These are phyloP conservation scores for Rutidosis leptorrhynchoides DNA, from an alignment of 129 eudicot genomes.

Conservation along the genomic window DNA sequence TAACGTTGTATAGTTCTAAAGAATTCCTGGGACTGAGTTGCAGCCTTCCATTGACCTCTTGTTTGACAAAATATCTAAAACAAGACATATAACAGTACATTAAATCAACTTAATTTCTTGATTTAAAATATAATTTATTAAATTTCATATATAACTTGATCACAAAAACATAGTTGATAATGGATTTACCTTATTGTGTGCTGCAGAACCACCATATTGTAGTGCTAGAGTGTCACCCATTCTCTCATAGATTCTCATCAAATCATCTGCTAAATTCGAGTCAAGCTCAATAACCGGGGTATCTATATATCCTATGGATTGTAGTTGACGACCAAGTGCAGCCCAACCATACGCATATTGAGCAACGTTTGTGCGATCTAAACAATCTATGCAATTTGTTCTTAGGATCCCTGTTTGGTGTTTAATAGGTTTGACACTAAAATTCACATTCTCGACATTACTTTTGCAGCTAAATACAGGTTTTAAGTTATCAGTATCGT, in stretches of 20 bases:
- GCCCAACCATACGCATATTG: conserved; percentile 92
- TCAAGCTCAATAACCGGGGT: conserved; percentile 53
- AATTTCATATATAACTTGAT: neutral
- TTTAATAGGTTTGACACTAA: conserved; percentile 38
- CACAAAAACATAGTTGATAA: conserved; percentile 2
- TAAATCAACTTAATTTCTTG: neutral
- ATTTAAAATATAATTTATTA: neutral
- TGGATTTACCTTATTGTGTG: conserved; percentile 88
- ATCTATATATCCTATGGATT: conserved; percentile 61
- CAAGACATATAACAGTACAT: neutral
- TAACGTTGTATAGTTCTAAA: conserved; percentile 90
- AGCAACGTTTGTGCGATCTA: conserved; percentile 97
- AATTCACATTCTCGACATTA: conserved; percentile 13
- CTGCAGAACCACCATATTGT: conserved; percentile 98
- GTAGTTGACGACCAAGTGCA: conserved; percentile 88
- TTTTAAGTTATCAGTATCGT: conserved; percentile 21
- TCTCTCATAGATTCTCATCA: conserved; percentile 79
- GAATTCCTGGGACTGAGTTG: conserved; percentile 91
- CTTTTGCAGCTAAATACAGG: neutral
- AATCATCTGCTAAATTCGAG: conserved; percentile 60
- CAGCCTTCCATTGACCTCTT: conserved; percentile 98
- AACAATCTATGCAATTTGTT: conserved; percentile 95
- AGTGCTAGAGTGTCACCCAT: conserved; percentile 98
- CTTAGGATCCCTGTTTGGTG: conserved; percentile 81
- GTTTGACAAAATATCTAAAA: conserved; percentile 81